Evolutionary conservation across 1,139 yeast species (phyloP), one percentile per base, ranked within the genome.

Genomic region (Scheffersomyces titani): DNA sequence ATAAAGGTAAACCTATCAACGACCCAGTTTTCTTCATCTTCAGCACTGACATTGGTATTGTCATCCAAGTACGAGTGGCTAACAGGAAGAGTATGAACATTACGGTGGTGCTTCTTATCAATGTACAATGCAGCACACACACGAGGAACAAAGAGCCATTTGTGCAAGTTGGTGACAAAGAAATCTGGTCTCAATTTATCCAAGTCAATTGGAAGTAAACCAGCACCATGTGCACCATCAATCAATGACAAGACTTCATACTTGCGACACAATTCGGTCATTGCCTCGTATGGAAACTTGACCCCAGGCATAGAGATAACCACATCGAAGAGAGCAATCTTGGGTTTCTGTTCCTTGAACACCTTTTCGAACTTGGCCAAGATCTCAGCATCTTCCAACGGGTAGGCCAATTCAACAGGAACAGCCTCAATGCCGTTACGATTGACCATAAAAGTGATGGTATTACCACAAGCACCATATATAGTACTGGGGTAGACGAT

Each of bases 141-240:
- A 52, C 85, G 74, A 2, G 92, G 90, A 21, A 80, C 79, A 61
- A 68, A 85, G 51, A 78, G 74, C 93, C 93, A 89, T 66, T 89
- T 89, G 75, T 89, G 93, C 44, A 88, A 72, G 65, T 88, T 89
- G 48, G 89, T 73, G 18, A 83, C 79, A 64, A 79, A 83, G 66
- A 86, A 88, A 65, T 88, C 92, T 0, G 93, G 91, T 54, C 77
- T 66, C 20, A 83, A 70, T 1, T 67, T 64, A 0, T 66, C 64
- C 53, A 88, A 66, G 56, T 83, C 76, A 21, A 87, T 61, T 2
- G 82, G 81, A 11, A 85, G 64, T 54, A 85, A 71, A 0, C 94
- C 94, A 47, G 84, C 76, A 0, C 86, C 83, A 67, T 89, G 94
- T 3, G 94, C 92, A 13, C 89, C 94, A 66, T 89, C 96, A 44